phyloP scores from a whole-genome alignment of 805 yeast genomes.

The Blastobotrys americana region DNA sequence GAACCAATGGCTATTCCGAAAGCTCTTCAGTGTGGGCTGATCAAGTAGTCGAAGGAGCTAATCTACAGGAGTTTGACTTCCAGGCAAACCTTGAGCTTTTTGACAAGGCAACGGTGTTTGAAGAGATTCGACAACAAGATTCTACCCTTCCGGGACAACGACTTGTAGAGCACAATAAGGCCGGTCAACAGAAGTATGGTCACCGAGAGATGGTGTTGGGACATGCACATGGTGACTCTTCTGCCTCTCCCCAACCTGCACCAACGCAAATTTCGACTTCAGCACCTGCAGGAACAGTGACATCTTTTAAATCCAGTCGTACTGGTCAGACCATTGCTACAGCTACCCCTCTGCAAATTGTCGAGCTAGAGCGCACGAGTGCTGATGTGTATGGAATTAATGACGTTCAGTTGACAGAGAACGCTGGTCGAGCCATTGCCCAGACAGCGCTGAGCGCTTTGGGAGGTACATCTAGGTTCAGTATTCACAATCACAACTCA shows the following conservation, averaged over 20 bases:
- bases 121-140: constrained; percentile 63
- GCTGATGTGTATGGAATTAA: constrained; percentile 47
- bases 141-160: constrained; percentile 51
- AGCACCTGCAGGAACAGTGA: constrained; percentile 7
- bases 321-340: constrained; percentile 22
- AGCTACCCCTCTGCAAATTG: constrained; percentile 70
- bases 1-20: constrained; percentile 1
- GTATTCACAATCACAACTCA: constrained; percentile 61
- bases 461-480: constrained; percentile 64
- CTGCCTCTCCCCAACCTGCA: not conserved
- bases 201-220: constrained; percentile 70
- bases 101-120: constrained; percentile 73
- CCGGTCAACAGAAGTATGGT: constrained; percentile 42
- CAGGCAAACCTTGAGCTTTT: constrained; percentile 73
- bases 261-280: not conserved
- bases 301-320: constrained; percentile 10
- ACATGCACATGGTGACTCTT: not conserved
- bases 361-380: constrained; percentile 63
- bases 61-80: constrained; percentile 66
- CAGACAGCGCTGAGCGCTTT: constrained; percentile 51
- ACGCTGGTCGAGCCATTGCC: constrained; percentile 61
- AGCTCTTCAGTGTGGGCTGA: constrained; percentile 17
- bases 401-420: constrained; percentile 46
- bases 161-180: constrained; percentile 64
- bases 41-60: not conserved